Percentiles rank a stretch among this genome's conserved stretches.
These are phyloP conservation scores for Pisolithus marmoratus DNA, from an alignment of 768 basidiomycete genomes.

Conservation along the genomic window DNA sequence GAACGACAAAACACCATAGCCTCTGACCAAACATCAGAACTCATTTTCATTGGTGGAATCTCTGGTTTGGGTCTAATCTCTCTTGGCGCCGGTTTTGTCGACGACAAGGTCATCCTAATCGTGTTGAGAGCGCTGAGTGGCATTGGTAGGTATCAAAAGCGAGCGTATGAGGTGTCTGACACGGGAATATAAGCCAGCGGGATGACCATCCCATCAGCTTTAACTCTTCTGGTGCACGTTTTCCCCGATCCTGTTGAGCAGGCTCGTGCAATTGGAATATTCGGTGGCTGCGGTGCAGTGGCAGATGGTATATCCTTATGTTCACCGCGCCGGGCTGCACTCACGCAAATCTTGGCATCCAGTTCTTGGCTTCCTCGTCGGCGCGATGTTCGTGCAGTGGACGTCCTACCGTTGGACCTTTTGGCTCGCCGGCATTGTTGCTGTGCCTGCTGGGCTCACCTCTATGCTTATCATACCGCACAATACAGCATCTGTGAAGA, in stretches of 20 bases:
- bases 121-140: slow-evolving; percentile 49
- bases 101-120: slow-evolving; percentile 42
- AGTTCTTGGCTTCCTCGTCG: slow-evolving; percentile 41
- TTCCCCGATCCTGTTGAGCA: slow-evolving; percentile 44
- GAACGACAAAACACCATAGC: neutral
- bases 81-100: slow-evolving; percentile 41
- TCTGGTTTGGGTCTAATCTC: slow-evolving; percentile 37
- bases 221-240: slow-evolving; percentile 44
- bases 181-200: slow-evolving; percentile 33
- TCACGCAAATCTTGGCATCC: neutral
- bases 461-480: slow-evolving; percentile 34
- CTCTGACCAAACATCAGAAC: slow-evolving; percentile 22
- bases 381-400: slow-evolving; percentile 37
- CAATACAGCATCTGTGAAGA: neutral
- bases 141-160: slow-evolving; percentile 27
- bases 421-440: slow-evolving; percentile 39
- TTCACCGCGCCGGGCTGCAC: neutral
- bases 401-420: slow-evolving; percentile 48
- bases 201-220: slow-evolving; percentile 46
- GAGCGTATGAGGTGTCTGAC: neutral
- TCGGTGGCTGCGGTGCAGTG: slow-evolving; percentile 41
- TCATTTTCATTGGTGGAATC: slow-evolving; percentile 38
- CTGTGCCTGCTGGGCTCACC: slow-evolving; percentile 26
- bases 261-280: slow-evolving; percentile 41
- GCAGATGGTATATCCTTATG: slow-evolving; percentile 33